Percentiles rank a stretch among this genome's conserved stretches.
Evolutionary conservation across 179 eudicot species (phyloP).

Genomic region (Amaranthus tricolor): DNA sequence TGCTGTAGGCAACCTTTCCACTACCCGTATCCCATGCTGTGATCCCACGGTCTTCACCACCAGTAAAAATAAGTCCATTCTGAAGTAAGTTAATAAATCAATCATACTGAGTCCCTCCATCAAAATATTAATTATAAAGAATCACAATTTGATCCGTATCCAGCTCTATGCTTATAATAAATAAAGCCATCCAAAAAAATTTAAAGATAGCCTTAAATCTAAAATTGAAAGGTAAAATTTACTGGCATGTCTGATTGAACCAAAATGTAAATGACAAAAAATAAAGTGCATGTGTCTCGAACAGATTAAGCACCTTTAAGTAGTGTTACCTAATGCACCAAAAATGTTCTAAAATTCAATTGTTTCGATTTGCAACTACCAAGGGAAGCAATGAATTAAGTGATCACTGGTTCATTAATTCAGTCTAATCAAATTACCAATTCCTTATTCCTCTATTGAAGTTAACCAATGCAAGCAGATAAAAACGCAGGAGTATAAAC

Average conservation of each 20-base stretch:
- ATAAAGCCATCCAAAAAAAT: neutral
- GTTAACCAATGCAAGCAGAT: neutral
- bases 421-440: conserved; percentile 5
- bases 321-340: too few relatives aligned
- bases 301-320: neutral
- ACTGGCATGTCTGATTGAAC: neutral
- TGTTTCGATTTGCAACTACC: too few relatives aligned
- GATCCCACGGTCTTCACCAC: conserved; percentile 81
- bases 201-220: neutral
- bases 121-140: neutral
- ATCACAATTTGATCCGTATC: neutral
- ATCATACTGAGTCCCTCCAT: neutral
- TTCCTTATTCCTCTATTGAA: neutral
- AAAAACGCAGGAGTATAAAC: neutral
- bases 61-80: conserved; percentile 75
- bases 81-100: conserved; percentile 27
- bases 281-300: neutral
- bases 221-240: neutral
- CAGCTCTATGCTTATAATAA: neutral
- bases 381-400: neutral
- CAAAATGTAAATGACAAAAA: neutral
- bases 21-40: conserved; percentile 79
- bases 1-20: conserved; percentile 71
- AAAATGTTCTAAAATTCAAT: too few relatives aligned
- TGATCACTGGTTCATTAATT: neutral